phyloP scores from a whole-genome alignment of 805 yeast genomes.

The Tetrapisispora nanseiensis region DNA sequence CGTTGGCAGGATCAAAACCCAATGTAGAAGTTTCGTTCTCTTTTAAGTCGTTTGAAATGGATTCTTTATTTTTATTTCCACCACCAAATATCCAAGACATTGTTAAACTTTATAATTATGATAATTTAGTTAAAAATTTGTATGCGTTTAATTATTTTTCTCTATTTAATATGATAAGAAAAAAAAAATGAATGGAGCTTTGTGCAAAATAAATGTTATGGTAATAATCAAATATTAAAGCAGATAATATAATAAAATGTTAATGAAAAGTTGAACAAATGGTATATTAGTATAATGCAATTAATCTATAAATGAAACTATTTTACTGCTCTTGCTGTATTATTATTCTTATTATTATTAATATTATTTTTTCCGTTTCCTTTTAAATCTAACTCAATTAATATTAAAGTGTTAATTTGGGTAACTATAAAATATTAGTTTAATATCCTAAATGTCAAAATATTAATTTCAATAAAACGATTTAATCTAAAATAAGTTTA shows the following conservation, averaged over 20 bases:
- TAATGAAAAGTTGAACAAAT: not conserved
- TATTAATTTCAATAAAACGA: too few relatives aligned
- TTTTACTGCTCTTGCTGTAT: too few relatives aligned
- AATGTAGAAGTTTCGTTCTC: not conserved
- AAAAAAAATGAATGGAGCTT: not conserved
- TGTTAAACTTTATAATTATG: not conserved
- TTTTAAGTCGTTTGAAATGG: not conserved
- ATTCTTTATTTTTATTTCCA: not conserved
- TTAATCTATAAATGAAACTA: not conserved
- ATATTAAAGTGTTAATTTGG: too few relatives aligned
- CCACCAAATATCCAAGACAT: slow-evolving; percentile 8
- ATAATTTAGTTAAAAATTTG: not conserved
- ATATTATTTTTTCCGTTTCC: not conserved
- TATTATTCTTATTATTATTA: not conserved
- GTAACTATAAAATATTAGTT: too few relatives aligned
- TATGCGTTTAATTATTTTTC: not conserved
- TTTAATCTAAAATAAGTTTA: too few relatives aligned
- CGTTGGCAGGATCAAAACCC: slow-evolving; percentile 5
- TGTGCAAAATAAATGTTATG: not conserved
- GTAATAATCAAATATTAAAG: not conserved
- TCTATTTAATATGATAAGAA: too few relatives aligned
- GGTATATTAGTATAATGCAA: not conserved
- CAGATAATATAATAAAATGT: too few relatives aligned
- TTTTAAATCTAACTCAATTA: not conserved
- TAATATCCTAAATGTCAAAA: too few relatives aligned